Percentiles rank a stretch among this genome's conserved stretches.
Conservation (phyloP, 148 eudicot genomes). For the Silene uniflora region DNA sequence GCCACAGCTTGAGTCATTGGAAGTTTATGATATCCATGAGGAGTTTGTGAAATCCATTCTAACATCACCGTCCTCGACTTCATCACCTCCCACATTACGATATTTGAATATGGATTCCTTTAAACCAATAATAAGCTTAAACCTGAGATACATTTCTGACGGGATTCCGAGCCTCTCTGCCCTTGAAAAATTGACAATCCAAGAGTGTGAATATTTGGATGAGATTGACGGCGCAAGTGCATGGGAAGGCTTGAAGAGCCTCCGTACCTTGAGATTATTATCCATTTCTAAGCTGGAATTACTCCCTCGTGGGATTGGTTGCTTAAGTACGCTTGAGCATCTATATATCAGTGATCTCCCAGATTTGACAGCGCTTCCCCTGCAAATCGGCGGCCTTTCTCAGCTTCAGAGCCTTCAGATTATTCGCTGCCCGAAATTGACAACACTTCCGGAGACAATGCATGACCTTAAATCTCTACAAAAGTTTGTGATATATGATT, state of each 20-base stretch:
- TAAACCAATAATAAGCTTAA: too few relatives aligned
- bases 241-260: too few relatives aligned
- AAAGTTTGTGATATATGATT: background rate
- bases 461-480: conserved; percentile 1
- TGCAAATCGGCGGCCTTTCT: conserved; percentile 1
- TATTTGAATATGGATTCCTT: too few relatives aligned
- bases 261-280: conserved; percentile 1
- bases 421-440: conserved; percentile 1
- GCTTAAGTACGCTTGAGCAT: conserved; percentile 8
- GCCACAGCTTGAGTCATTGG: too few relatives aligned
- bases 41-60: too few relatives aligned
- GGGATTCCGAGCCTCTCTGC: conserved; percentile 2
- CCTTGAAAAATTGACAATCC: conserved; percentile 11
- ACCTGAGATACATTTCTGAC: background rate
- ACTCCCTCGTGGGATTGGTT: background rate
- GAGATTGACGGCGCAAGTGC: background rate
- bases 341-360: background rate
- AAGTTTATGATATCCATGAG: too few relatives aligned
- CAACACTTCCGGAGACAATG: background rate
- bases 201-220: conserved; percentile 7
- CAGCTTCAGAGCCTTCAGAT: conserved; percentile 7
- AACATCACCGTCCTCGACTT: too few relatives aligned
- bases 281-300: conserved; percentile 3
- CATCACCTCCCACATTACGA: too few relatives aligned
- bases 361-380: conserved; percentile 10